Conservation (phyloP, 2,329 filamentous ascomycete genomes). For the Apiospora malaysiana region DNA sequence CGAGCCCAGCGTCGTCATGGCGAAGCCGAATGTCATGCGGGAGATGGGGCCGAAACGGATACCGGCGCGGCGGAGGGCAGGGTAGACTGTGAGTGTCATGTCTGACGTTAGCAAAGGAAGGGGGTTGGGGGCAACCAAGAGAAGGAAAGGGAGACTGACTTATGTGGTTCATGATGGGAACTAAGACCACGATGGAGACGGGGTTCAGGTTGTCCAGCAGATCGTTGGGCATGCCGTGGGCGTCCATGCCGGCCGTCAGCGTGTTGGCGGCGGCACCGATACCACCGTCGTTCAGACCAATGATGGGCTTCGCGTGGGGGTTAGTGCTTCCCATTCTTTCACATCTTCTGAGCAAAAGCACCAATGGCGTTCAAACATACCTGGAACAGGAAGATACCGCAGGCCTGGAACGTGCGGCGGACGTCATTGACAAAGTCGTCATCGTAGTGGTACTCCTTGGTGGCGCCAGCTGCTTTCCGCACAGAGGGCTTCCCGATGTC, state of each 20-base stretch:
- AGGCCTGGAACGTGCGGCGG: slow-evolving; percentile 54
- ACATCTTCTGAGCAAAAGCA: not conserved
- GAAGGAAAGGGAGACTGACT: slow-evolving; percentile 50
- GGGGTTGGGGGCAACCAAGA: slow-evolving; percentile 34
- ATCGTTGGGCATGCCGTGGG: slow-evolving; percentile 61
- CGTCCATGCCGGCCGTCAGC: slow-evolving; percentile 47
- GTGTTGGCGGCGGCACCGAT: slow-evolving; percentile 50
- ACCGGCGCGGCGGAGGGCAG: slow-evolving; percentile 54
- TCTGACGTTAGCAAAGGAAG: not conserved
- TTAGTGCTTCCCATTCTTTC: not conserved
- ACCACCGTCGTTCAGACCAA: slow-evolving; percentile 53
- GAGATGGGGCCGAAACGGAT: slow-evolving; percentile 64
- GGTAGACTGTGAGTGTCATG: slow-evolving; percentile 55
- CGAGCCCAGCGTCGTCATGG: slow-evolving; percentile 54
- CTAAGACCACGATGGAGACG: slow-evolving; percentile 62
- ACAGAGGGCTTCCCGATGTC: slow-evolving; percentile 61
- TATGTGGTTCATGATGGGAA: slow-evolving; percentile 53
- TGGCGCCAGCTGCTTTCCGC: slow-evolving; percentile 49
- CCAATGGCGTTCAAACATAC: not conserved
- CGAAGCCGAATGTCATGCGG: slow-evolving; percentile 63
- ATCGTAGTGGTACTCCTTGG: slow-evolving; percentile 60
- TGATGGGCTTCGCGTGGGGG: slow-evolving; percentile 45
- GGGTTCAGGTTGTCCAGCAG: slow-evolving; percentile 65
- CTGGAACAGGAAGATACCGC: slow-evolving; percentile 47
- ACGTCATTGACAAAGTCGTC: slow-evolving; percentile 72